Conservation (phyloP, 768 basidiomycete genomes). For the Erythrobasidium yunnanense region DNA sequence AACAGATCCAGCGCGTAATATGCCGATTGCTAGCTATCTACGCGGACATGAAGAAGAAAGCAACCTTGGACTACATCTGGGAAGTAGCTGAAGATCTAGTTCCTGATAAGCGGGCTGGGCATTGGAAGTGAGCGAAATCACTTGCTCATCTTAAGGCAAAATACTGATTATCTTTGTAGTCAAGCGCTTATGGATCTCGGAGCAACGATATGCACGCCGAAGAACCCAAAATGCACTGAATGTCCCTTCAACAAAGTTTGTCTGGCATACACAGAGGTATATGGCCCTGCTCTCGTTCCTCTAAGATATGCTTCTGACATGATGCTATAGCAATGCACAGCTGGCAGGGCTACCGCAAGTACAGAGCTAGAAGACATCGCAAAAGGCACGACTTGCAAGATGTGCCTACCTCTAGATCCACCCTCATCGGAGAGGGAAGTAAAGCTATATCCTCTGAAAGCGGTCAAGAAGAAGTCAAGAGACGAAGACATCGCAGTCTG, state of each 20-base stretch:
- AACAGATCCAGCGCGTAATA: slow-evolving; percentile 52
- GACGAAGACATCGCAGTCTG: slow-evolving; percentile 76
- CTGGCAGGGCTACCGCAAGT: slow-evolving; percentile 31
- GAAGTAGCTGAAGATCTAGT: slow-evolving; percentile 62
- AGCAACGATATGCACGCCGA: slow-evolving; percentile 76
- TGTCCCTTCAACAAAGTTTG: slow-evolving; percentile 68
- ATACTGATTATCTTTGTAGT: slow-evolving; percentile 1
- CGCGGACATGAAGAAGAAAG: slow-evolving; percentile 67
- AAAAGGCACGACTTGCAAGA: slow-evolving; percentile 44
- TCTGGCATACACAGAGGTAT: slow-evolving; percentile 49
- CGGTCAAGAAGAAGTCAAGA: slow-evolving; percentile 65
- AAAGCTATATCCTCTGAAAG: slow-evolving; percentile 77
- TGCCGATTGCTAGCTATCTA: slow-evolving; percentile 72
- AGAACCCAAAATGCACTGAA: slow-evolving; percentile 58
- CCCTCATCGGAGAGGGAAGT: slow-evolving; percentile 42
- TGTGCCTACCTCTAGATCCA: slow-evolving; percentile 54
- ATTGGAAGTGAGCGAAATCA: slow-evolving; percentile 50
- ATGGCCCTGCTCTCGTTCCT: slow-evolving; percentile 26
- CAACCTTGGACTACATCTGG: slow-evolving; percentile 73
- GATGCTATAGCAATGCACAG: not conserved
- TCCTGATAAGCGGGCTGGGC: slow-evolving; percentile 54
- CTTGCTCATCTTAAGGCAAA: not conserved
- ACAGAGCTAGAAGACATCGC: slow-evolving; percentile 62
- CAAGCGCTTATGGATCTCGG: slow-evolving; percentile 92
- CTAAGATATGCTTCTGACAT: not conserved